phyloP scores from a whole-genome alignment of 1,284 basidiomycete species.

The Cutaneotrichosporon cutaneum region DNA sequence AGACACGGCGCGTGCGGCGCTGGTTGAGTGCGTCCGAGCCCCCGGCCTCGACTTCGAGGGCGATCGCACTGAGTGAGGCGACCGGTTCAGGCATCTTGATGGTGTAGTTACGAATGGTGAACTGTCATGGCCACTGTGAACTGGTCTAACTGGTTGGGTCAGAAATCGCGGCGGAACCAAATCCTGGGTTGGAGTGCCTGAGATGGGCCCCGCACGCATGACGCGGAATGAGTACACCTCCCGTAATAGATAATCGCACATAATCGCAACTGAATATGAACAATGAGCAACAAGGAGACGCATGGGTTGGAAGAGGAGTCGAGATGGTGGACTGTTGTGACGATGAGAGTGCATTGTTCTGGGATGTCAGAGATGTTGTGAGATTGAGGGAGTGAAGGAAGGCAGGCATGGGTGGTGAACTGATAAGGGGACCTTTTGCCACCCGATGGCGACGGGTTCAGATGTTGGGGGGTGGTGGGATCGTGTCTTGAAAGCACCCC shows the following conservation, averaged over 20 bases:
- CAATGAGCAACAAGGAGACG: not conserved
- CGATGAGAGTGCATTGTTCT: not conserved
- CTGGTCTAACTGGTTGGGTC: too few relatives aligned
- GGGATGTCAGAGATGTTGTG: too few relatives aligned
- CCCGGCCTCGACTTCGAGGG: constrained; percentile 17
- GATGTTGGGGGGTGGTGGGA: not conserved
- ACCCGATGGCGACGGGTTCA: not conserved
- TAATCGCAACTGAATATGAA: not conserved
- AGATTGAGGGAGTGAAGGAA: not conserved
- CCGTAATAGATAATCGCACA: not conserved
- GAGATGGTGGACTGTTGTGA: not conserved
- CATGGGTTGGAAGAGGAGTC: not conserved
- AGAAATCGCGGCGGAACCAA: not conserved
- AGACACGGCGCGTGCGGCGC: constrained; percentile 36
- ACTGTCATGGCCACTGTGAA: too few relatives aligned
- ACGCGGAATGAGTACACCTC: not conserved
- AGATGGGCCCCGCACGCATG: not conserved
- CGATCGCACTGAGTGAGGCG: constrained; percentile 15
- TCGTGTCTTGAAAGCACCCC: too few relatives aligned
- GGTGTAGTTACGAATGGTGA: not conserved
- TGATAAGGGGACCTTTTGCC: constrained; percentile 3
- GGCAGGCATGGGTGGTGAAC: not conserved
- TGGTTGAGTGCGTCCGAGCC: constrained; percentile 18
- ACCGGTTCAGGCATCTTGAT: constrained; percentile 12
- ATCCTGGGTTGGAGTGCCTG: not conserved